Percentiles rank a stretch among this genome's conserved stretches.
These are phyloP conservation scores for Aspergillus niger DNA, from an alignment of 2,329 filamentous ascomycete species.

Conservation along the genomic window DNA sequence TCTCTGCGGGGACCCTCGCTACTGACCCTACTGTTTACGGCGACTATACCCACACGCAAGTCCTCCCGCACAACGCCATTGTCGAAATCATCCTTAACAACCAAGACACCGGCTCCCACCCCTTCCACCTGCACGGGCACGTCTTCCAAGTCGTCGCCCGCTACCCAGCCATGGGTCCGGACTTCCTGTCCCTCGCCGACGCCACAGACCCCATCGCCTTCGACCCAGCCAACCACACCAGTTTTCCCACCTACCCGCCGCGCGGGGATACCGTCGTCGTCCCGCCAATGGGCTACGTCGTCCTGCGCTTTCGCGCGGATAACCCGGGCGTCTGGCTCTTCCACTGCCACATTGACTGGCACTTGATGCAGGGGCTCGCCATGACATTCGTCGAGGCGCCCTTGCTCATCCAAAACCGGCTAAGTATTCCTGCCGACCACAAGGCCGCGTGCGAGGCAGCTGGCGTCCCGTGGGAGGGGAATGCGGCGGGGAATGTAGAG, in stretches of 20 bases:
- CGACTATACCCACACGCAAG: conserved; percentile 62
- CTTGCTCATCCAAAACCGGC: background rate
- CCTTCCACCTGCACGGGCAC: conserved; percentile 76
- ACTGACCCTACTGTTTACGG: conserved; percentile 64
- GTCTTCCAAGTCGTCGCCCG: conserved; percentile 64
- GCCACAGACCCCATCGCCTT: too few relatives aligned
- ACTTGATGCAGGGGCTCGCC: conserved; percentile 40
- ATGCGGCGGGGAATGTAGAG: too few relatives aligned
- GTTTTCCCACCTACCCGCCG: conserved; percentile 47
- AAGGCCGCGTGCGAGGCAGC: too few relatives aligned
- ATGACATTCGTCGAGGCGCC: too few relatives aligned
- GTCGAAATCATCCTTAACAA: conserved; percentile 46
- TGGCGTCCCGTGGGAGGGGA: too few relatives aligned
- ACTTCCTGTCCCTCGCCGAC: conserved; percentile 25
- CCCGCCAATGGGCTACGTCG: conserved; percentile 54
- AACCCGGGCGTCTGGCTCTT: conserved; percentile 56
- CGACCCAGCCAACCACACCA: conserved; percentile 28
- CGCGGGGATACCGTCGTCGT: conserved; percentile 56
- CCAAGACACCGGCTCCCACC: conserved; percentile 60
- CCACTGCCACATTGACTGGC: conserved; percentile 57
- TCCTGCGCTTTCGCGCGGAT: conserved; percentile 57
- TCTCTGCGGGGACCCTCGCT: conserved; percentile 60
- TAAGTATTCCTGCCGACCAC: too few relatives aligned
- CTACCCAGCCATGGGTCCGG: conserved; percentile 14
- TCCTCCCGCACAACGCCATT: conserved; percentile 62